Percentiles rank a stretch among this genome's conserved stretches.
Conservation (phyloP, 495 filamentous ascomycete genomes). For the Aspergillus steynii region DNA sequence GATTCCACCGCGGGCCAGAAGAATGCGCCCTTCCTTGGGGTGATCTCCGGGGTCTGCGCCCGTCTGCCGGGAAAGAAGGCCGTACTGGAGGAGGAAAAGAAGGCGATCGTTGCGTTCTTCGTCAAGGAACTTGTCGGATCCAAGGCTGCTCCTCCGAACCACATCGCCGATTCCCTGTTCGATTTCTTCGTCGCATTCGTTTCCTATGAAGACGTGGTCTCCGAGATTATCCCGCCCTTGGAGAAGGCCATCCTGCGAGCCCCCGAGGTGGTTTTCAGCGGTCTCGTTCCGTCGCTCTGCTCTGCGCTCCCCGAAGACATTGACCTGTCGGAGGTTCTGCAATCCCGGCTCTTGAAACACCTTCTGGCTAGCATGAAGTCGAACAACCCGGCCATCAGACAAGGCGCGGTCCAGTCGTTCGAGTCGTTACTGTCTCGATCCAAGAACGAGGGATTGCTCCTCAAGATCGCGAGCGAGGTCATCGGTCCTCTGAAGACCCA, state of each 20-base stretch:
- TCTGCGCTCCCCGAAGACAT: constrained; percentile 63
- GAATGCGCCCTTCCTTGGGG: constrained; percentile 76
- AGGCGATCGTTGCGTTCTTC: constrained; percentile 75
- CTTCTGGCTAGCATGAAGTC: constrained; percentile 87
- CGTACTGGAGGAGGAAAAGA: constrained; percentile 63
- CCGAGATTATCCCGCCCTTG: constrained; percentile 74
- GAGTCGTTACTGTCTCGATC: constrained; percentile 58
- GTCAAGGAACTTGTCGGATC: constrained; percentile 83
- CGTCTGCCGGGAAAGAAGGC: constrained; percentile 60
- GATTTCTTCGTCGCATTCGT: constrained; percentile 83
- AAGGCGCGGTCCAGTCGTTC: constrained; percentile 74
- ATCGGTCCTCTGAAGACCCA: constrained; percentile 72
- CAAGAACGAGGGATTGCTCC: constrained; percentile 53
- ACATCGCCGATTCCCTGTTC: constrained; percentile 70
- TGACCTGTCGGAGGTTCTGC: constrained; percentile 74
- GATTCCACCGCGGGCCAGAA: constrained; percentile 61
- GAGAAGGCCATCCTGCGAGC: constrained; percentile 87
- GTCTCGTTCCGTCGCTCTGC: constrained; percentile 70
- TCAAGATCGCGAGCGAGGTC: constrained; percentile 73
- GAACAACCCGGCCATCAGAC: constrained; percentile 72
- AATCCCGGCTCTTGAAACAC: constrained; percentile 73
- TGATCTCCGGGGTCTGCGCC: constrained; percentile 81
- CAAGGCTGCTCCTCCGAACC: constrained; percentile 63
- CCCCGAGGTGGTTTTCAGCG: constrained; percentile 83
- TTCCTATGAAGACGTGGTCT: constrained; percentile 70